Base-by-base conservation (phyloP, 768 basidiomycete species). In the Psilocybe sp. region DNA sequence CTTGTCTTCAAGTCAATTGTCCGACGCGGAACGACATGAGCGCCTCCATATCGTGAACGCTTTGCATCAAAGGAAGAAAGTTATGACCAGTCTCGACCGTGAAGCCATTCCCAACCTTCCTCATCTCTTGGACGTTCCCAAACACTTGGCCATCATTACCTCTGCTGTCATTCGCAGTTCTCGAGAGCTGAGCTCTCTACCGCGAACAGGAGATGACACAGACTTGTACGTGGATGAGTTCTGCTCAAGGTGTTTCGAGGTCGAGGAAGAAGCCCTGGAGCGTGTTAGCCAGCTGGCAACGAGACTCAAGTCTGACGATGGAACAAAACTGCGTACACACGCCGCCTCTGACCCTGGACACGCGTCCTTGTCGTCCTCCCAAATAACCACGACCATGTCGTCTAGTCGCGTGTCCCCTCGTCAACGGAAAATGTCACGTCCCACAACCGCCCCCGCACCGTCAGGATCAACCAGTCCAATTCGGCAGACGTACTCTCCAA, bases 61-160 rank as follows among this genome's bases (percentile, higher is more conserved):
- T 37, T 68, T 89, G 40, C 75, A 78, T 32, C 79, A 84, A 55
- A 79, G 87, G 32, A 76, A 77, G 7, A 66, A 71, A 3, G 72
- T 60, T 1, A 81, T 89, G 65, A 73, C 80, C 4, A 64, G 76
- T 13, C 69, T 93, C 19, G 75, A 81, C 51, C 74, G 79, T 56
- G 90, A 93, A 62, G 75, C 87, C 4, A 79, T 91, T 14, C 87
- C 89, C 10, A 70, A 79, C 34, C 75, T 86, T 23, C 89, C 92
- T 3, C 78, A 89, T 59, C 70, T 88, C 36, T 71, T 92, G 45
- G 93, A 95, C 62, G 72, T 90, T 44, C 84, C 90, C 2, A 82
- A 81, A 60, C 85, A 92, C 56, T 76, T 93, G 33, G 89, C 90
- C 13, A 76, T 83, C 46, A 73, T 94, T 49, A 80, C 84, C 8